Conservation (phyloP, 495 filamentous ascomycete genomes). For the Poronia punctata region DNA sequence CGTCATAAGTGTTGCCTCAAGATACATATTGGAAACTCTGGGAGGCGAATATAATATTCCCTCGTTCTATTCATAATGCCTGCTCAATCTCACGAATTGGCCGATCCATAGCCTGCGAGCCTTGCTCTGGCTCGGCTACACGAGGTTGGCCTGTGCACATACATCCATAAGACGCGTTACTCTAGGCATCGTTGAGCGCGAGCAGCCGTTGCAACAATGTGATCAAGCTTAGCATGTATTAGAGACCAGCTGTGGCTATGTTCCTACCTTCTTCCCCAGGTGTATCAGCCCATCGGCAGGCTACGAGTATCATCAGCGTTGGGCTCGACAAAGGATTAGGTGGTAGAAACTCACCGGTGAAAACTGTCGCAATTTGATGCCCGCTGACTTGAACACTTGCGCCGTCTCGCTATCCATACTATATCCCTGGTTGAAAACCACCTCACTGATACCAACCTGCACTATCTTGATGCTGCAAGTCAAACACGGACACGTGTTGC, state of each 20-base stretch:
- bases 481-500: conserved; percentile 94
- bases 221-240: no score
- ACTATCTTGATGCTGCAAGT: conserved; percentile 98
- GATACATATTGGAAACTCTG: no score
- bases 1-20: no score
- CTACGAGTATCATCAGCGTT: conserved; percentile 18
- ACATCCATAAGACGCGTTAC: no score
- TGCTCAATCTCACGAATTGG: no score
- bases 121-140: no score
- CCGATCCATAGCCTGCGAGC: no score
- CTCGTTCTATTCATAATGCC: no score
- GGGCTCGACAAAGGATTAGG: background rate
- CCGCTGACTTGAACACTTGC: conserved; percentile 66
- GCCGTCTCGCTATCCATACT: conserved; percentile 87
- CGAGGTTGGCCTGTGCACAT: no score
- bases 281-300: conserved; percentile 48
- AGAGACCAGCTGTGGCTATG: background rate
- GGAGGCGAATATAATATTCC: no score
- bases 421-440: conserved; percentile 89
- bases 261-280: conserved; percentile 31
- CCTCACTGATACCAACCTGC: conserved; percentile 90
- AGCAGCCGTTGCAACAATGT: no score
- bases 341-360: conserved; percentile 54
- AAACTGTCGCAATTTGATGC: conserved; percentile 74
- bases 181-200: no score